These are phyloP conservation scores for Penicillium sp. DNA, from an alignment of 2,329 filamentous ascomycete species.

Conservation along the genomic window DNA sequence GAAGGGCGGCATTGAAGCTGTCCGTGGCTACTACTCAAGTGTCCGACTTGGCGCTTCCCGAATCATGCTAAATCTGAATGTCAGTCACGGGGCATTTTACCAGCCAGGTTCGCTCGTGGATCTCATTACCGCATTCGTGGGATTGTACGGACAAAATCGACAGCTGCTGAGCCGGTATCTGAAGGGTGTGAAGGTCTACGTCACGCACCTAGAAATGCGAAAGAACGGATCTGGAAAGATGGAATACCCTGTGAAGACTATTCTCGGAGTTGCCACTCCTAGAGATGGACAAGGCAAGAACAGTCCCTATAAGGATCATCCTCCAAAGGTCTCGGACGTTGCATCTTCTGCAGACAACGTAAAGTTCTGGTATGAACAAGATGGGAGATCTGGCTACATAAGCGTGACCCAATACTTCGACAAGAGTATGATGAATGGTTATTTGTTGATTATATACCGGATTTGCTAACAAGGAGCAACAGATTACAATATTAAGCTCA, in stretches of 20 bases:
- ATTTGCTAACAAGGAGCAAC: constrained; percentile 1
- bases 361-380: constrained; percentile 9
- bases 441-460: neutral
- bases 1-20: constrained; percentile 13
- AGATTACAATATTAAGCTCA: constrained; percentile 37
- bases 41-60: constrained; percentile 14
- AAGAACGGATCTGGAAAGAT: neutral
- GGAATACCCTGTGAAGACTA: constrained; percentile 1
- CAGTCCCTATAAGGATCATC: neutral
- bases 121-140: neutral
- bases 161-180: constrained; percentile 10
- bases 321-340: neutral
- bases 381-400: constrained; percentile 11
- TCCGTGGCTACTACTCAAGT: constrained; percentile 22
- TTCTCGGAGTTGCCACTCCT: constrained; percentile 15
- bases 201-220: constrained; percentile 6
- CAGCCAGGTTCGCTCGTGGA: neutral
- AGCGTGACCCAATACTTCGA: constrained; percentile 24
- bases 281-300: constrained; percentile 7
- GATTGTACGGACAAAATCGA: neutral
- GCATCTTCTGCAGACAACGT: constrained; percentile 13
- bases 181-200: constrained; percentile 12
- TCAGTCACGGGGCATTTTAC: constrained; percentile 22
- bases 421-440: constrained; percentile 12
- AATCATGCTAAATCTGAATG: constrained; percentile 21